Evolutionary conservation across 176 grass and related monocot species (phyloP), one percentile per base, ranked within the genome.

Genomic region (Triticum timopheevii): DNA sequence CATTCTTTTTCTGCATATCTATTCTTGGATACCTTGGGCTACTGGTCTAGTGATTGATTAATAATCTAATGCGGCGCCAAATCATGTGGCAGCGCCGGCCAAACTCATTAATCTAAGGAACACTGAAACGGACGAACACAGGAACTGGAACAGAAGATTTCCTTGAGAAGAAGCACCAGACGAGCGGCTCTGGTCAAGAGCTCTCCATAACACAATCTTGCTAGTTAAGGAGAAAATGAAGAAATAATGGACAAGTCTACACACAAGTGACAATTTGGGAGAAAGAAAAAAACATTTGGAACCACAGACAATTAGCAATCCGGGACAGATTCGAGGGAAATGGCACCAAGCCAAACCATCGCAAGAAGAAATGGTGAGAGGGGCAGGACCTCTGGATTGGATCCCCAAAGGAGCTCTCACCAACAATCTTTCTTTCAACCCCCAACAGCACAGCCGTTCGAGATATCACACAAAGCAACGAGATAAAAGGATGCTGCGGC

Each of bases 21-120:
- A 40, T 66, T n/a, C 78, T 66, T 73, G 89, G 84, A 80, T 80
- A 75, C 67, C 45, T 75, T 49, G 74, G 66, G 68, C 16, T 36
- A 80, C 47, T 87, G 67, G 22, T 80, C 50, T 84, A 90, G 73
- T 30, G 47, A 80, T 61, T 9, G 56, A 80, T 6, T 75, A 69
- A 80, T 68, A 69, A 80, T 50, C 13, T 28, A 76, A 69, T 49
- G 27, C 3, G 15, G 45, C 59, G 19, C 54, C 56, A 73, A 87
- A 58, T 45, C 66, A 45, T 76, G 80, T 80, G 80, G 30, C 19
- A 34, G 38, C 42, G 33, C 61, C 70, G 59, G 72, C 65, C 80
- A 75, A 73, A 59, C 27, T 52, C 66, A 42, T 78, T 54, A 30
- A 27, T 77, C 54, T 69, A 58, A 71, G 70, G 61, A n/a, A 54